Percentiles rank a stretch among this genome's conserved stretches.
Evolutionary conservation across 805 yeast species (phyloP).

Genomic region (Candida lessepsii): DNA sequence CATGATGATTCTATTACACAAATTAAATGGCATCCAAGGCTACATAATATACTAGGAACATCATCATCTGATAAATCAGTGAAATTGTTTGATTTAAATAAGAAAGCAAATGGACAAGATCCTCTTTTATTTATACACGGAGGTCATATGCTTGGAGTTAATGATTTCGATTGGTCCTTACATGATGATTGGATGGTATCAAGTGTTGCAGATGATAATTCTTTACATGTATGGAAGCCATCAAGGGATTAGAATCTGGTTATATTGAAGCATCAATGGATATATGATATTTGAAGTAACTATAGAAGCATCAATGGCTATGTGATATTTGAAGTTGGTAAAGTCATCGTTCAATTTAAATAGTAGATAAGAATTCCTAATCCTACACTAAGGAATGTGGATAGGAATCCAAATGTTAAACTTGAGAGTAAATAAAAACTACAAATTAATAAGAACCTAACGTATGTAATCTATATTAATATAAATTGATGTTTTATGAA

Average conservation of each 20-base stretch:
- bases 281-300: no score
- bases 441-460: not conserved
- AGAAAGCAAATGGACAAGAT: constrained; percentile 18
- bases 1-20: constrained; percentile 60
- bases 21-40: constrained; percentile 69
- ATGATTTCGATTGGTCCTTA: constrained; percentile 80
- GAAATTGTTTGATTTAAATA: constrained; percentile 56
- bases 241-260: no score
- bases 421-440: no score
- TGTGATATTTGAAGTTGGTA: no score
- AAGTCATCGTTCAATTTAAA: no score
- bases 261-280: no score
- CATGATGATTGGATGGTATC: constrained; percentile 69
- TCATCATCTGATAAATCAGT: constrained; percentile 66
- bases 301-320: no score
- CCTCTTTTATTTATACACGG: constrained; percentile 63
- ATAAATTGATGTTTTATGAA: constrained; percentile 2
- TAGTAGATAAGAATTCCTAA: no score
- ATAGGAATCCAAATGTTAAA: no score
- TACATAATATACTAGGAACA: constrained; percentile 55
- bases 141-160: constrained; percentile 86
- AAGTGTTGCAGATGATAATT: constrained; percentile 80
- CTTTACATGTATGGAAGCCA: constrained; percentile 86
- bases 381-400: no score
- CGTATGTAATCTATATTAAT: constrained; percentile 7